Conservation (phyloP, 805 yeast genomes). For the Yamadazyma ubonensis region DNA sequence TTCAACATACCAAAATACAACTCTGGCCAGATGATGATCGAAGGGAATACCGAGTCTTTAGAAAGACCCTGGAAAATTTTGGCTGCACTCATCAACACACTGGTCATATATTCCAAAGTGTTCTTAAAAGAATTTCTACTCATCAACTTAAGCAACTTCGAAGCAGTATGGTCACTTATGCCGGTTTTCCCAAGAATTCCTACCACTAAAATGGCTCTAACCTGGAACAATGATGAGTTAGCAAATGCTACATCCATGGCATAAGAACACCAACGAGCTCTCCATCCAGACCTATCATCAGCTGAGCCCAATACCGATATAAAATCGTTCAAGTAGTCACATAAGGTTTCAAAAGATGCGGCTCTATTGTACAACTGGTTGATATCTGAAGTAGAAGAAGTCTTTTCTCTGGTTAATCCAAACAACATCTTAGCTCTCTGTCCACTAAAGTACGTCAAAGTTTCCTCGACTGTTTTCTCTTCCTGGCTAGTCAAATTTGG, state of each 20-base stretch:
- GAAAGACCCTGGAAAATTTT: constrained; percentile 51
- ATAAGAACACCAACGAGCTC: constrained; percentile 62
- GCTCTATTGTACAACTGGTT: constrained; percentile 40
- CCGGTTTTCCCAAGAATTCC: constrained; percentile 69
- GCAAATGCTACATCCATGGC: constrained; percentile 63
- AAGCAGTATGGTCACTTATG: constrained; percentile 53
- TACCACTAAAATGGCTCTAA: constrained; percentile 64
- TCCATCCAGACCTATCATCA: constrained; percentile 54
- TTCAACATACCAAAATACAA: constrained; percentile 31
- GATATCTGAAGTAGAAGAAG: constrained; percentile 34
- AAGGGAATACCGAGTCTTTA: constrained; percentile 43
- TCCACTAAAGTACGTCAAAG: constrained; percentile 51
- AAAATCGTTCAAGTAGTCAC: constrained; percentile 53
- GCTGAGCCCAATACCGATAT: constrained; percentile 48
- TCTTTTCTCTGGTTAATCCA: constrained; percentile 61
- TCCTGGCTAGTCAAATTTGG: constrained; percentile 45
- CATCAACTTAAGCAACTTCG: constrained; percentile 28
- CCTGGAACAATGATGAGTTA: constrained; percentile 57
- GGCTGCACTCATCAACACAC: constrained; percentile 37
- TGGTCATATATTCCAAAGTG: constrained; percentile 32
- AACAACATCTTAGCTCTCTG: constrained; percentile 67
- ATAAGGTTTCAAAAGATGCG: constrained; percentile 55
- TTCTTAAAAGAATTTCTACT: constrained; percentile 21
- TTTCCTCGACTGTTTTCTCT: constrained; percentile 43
- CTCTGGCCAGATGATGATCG: constrained; percentile 50